Evolutionary conservation across 176 grass and related monocot genomes (phyloP), one percentile per base, ranked within the genome.

Genomic region (Secale cereale): DNA sequence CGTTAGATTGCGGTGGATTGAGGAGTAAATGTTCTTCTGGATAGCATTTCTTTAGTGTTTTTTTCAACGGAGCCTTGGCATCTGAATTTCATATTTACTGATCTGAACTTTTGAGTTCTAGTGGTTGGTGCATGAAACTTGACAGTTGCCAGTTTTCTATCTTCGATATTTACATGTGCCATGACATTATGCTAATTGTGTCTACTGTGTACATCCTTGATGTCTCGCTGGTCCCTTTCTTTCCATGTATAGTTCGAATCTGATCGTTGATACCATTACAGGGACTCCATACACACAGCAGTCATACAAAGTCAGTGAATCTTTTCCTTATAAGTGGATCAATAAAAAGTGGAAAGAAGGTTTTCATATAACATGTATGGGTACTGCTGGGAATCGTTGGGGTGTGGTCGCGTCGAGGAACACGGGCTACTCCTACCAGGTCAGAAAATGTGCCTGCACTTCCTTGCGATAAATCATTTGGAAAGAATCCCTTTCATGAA

Each of bases 301-400:
- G 74, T 86, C 94, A 14, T 97, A 94, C 78, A 94, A 94, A 93
- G 94, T 97, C 35, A 92, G 94, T 41, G 85, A 94, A 79, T 90
- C 76, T 59, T 94, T 97, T 88, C 94, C 94, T 82, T 94, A 91
- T 70, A 92, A 87, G 59, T 97, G 94, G 91, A 97, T 97, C 33
- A 97, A 90, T 76, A 94, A 90, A 80, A 97, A 94, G 22, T 97
- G 94, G 94, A 97, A 92, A 86, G 94, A 97, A 94, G 91, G 94
- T 61, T 97, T 92, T 81, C 85, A 94, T 86, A 89, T 97, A 50
- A 94, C 94, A 81, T 94, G 89, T 23, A 92, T 97, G 91, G 91
- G 89, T n/a, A 87, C 91, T 23, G 78, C 89, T 72, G 91, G 91
- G 35, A 86, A 88, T 39, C 85, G 91, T 20, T 97, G 91, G 94